These are phyloP conservation scores for Pseudohalonectria lignicola DNA, from an alignment of 2,329 filamentous ascomycete species.

Conservation along the genomic window DNA sequence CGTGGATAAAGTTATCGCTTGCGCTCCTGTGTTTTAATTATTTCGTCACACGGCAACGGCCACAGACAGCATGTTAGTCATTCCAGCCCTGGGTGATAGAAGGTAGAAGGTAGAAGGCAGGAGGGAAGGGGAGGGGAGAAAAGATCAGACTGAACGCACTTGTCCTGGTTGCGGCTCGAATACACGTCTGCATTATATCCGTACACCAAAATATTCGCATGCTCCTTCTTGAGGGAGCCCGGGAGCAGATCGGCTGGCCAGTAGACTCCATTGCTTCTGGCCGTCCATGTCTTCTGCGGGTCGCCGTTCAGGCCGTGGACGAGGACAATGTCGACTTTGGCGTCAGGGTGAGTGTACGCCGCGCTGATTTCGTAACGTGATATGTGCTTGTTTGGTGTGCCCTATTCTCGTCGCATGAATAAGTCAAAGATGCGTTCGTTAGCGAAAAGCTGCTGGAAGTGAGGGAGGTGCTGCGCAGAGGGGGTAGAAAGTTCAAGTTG, in stretches of 20 bases:
- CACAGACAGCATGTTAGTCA: not conserved
- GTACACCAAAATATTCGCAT: constrained; percentile 58
- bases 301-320: constrained; percentile 53
- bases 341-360: constrained; percentile 47
- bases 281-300: constrained; percentile 52
- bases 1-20: constrained; percentile 56
- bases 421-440: too few relatives aligned
- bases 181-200: constrained; percentile 63
- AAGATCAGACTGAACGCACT: not conserved
- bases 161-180: constrained; percentile 26
- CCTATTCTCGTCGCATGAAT: too few relatives aligned
- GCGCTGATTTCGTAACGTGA: constrained; percentile 47
- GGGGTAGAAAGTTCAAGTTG: too few relatives aligned
- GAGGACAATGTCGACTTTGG: constrained; percentile 54
- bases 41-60: constrained; percentile 32
- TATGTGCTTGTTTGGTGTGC: constrained; percentile 33
- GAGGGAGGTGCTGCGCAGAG: too few relatives aligned
- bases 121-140: not conserved
- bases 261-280: constrained; percentile 41
- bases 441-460: too few relatives aligned
- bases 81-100: not conserved
- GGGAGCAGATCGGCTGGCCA: constrained; percentile 63
- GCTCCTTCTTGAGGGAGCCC: constrained; percentile 39
- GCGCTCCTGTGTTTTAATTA: constrained; percentile 37
- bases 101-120: not conserved